Conservation (phyloP, 495 filamentous ascomycete species). For the Thozetella sp. region DNA sequence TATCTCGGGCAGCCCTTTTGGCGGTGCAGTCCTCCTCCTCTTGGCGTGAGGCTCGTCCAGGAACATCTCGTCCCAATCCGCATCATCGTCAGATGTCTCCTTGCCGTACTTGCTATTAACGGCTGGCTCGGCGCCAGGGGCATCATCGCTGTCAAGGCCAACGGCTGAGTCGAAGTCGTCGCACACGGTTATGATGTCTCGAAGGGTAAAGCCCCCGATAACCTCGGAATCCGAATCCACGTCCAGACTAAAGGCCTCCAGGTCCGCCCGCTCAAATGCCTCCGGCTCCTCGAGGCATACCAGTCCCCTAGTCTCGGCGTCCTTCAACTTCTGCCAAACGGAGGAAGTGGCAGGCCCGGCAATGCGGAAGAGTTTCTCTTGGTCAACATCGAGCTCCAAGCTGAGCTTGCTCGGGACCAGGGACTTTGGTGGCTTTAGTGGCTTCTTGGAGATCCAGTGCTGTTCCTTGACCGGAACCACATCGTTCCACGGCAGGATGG, state of each 20-base stretch:
- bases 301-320: constrained; percentile 58
- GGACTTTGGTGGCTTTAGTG: constrained; percentile 74
- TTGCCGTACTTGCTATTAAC: constrained; percentile 25
- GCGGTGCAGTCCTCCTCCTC: constrained; percentile 32
- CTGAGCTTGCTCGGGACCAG: constrained; percentile 84
- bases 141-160: constrained; percentile 23
- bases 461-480: constrained; percentile 76
- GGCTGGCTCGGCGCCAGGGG: constrained; percentile 14
- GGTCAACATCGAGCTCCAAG: constrained; percentile 79
- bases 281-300: constrained; percentile 56
- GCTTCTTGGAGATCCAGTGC: constrained; percentile 67
- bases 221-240: constrained; percentile 59
- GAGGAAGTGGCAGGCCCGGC: constrained; percentile 45
- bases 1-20: constrained; percentile 40
- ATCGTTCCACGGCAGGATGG: constrained; percentile 68
- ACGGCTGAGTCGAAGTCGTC: constrained; percentile 77
- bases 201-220: constrained; percentile 69
- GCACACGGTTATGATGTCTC: constrained; percentile 79
- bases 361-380: constrained; percentile 77
- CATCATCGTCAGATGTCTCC: constrained; percentile 47
- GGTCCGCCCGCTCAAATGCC: constrained; percentile 52
- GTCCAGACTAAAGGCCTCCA: constrained; percentile 52
- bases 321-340: constrained; percentile 51
- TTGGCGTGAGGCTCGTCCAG: constrained; percentile 38
- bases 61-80: constrained; percentile 55